Conservation (phyloP, 139 green algal species). For the Limnomonas spitsbergensis region DNA sequence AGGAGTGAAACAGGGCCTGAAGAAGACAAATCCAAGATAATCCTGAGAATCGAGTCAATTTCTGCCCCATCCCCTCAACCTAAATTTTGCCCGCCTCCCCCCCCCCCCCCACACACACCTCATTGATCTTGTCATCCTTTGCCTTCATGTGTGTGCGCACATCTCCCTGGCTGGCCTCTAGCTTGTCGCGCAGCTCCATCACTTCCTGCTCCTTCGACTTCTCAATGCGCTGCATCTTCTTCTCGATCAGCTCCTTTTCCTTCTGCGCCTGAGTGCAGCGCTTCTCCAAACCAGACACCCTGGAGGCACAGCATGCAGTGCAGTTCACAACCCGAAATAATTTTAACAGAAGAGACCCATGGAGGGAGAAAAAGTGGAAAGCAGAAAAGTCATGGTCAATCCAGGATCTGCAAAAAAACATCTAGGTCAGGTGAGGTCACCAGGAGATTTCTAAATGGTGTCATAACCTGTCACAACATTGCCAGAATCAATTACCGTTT, state of each 20-base stretch:
- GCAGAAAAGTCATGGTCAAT: background rate
- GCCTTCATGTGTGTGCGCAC: constrained; percentile 56
- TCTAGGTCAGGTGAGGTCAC: background rate
- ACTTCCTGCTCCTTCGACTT: constrained; percentile 26
- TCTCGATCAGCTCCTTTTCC: constrained; percentile 71
- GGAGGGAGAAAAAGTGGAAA: background rate
- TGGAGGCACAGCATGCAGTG: background rate
- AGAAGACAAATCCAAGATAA: too few species aligned
- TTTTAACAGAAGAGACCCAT: too few species aligned
- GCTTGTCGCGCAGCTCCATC: constrained; percentile 38
- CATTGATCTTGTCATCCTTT: constrained; percentile 74
- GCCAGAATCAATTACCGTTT: too few species aligned
- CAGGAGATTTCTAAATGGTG: background rate
- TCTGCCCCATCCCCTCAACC: too few species aligned
- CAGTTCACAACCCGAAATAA: background rate
- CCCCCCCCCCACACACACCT: constrained; percentile 46
- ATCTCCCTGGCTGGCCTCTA: constrained; percentile 41
- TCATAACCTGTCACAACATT: too few species aligned
- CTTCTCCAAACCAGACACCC: constrained; percentile 31
- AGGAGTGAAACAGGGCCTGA: too few species aligned
- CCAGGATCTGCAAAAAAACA: background rate
- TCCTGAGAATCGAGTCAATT: too few species aligned
- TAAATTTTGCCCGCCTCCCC: too few species aligned
- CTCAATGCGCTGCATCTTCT: constrained; percentile 78
- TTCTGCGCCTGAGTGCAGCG: constrained; percentile 43